Base-by-base conservation (phyloP, 1,284 basidiomycete species). In the Singerocomus rubriflavus region DNA sequence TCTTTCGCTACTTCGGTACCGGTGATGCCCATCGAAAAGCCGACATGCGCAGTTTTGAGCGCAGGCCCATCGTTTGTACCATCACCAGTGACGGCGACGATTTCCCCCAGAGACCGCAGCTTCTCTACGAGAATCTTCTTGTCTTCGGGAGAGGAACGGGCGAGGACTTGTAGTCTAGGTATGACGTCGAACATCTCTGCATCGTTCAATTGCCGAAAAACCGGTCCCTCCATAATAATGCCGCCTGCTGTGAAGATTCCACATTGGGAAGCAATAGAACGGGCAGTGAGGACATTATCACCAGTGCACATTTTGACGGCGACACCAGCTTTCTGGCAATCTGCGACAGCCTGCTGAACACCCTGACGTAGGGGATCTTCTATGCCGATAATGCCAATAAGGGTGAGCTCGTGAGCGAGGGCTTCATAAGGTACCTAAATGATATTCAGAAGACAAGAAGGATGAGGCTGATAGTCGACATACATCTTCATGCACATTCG, bases 1-100 rank as follows among this genome's bases (percentile, higher is more conserved):
- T 98, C 95, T 73, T 99, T 98, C 46, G 97, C 97, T 21, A 99
- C 94, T 68, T 99, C 97, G 2, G 97, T 99, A 34, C 97, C 97
- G 36, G 95, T 87, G 59, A 99, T 93, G 67, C 97, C 97, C 97
- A 99, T 99, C 13, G 92, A 93, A 73, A 96, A 97, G 36, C 93
- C 93, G 39, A 97, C 92, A 59, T 96, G 79, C 30, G 93, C 92
- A 4, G 91, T 90, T 77, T 97, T 98, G 61, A 98, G 82, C 10
- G 96, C 95, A 34, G 96, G 95, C 0, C 93, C 96, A 65, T 99
- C 96, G 68, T 99, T 99, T 29, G 95, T 98, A 59, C 97, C 96
- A 63, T 99, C 97, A 54, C 97, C 97, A 26, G 97, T 99, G 41
- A 98, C 96, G 62, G 92, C 94, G 48, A 98, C 95, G 53, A 96